Evolutionary conservation across 1,284 basidiomycete species (phyloP), one percentile per base, ranked within the genome.

Genomic region (Sphagnurus paluster): DNA sequence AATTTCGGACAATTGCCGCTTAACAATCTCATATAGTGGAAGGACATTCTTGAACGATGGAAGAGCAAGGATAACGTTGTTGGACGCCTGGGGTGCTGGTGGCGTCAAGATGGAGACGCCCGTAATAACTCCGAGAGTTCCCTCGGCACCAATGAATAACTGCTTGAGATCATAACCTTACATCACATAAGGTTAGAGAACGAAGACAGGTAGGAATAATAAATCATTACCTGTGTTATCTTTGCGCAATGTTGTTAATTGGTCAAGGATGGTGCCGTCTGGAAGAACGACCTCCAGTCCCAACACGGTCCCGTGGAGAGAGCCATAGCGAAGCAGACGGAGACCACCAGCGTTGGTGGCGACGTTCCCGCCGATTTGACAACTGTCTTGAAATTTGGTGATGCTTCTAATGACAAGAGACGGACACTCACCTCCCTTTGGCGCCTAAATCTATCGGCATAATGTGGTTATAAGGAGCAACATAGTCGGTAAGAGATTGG

Each of bases 391-490:
- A 52, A 28, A 48, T 28, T n/a, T 34, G 47, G 35, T 23, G 17
- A 34, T 32, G 29, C 36, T 29, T 24, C 3, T 20, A 26, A 21
- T 29, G 50, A 23, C 32, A 35, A 36, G 28, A 14, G 44, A 7
- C 24, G 14, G 29, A 11, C 17, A 68, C 81, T 39, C 48, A 87
- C 78, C 92, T 96, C 61, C 97, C 97, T 75, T 99, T 99, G 14
- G 97, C 97, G 41, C 96, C 97, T 5, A 99, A 76, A 65, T 99
- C 97, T 33, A 99, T 80, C 3, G 97, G 97, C 85, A 99, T 95
- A 67, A 98, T 95, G 67, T 98, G 92, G 52, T 94, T 83, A 60
- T 94, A 77, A 7, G 92, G 87, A 3, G 85, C 84, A 39, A 99
- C 80, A 63, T 91, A 83, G 66, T 95, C 88, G 44, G 93, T 89